Evolutionary conservation across 352 stramenopile species (phyloP), one percentile per base, ranked within the genome.

Genomic region (Phytophthora macrochlamydospora): DNA sequence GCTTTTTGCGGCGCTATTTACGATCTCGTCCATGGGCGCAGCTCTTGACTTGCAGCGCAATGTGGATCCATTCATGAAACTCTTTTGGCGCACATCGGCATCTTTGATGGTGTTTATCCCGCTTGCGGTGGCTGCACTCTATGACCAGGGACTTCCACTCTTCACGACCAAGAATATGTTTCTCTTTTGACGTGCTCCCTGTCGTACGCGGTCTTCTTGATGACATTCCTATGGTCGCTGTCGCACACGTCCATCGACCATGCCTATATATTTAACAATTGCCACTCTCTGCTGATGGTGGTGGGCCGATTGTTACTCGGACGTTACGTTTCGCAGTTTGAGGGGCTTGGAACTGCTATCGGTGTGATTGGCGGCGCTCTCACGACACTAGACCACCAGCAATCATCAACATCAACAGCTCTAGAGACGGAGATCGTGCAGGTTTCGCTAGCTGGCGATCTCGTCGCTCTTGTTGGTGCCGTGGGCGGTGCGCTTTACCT

Each of bases 231-330:
- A 37, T 92, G 85, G 82, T 78, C 87, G 11, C 64, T 95, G 13
- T 78, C 73, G 38, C 82, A 89, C 66, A 94, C 87, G 48, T 94
- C 85, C 6, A 90, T 92, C 59, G 81, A 85, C 49, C 85, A 93
- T 65, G 87, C 84, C 57, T 94, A 92, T 56, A 93, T 94, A 62
- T 93, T 94, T 78, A 94, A 95, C 74, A 95, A 94, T 57, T 92
- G 84, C 57, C 87, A 94, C 63, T 94, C 85, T 59, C 66, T 94
- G 51, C 73, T 94, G 28, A 90, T 95, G 74, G 81, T 95, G 14
- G 63, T 93, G 2, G 79, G 79, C 0, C 82, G 84, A 3, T 54
- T 92, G 18, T 35, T 89, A 0, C 68, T 90, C 14, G 85, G 82
- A 0, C 68, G 86, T 30, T 83, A 83, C 49, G 79, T 95, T 13